Base-by-base conservation (phyloP, 2,329 filamentous ascomycete species). In the Pyrenophora teres region DNA sequence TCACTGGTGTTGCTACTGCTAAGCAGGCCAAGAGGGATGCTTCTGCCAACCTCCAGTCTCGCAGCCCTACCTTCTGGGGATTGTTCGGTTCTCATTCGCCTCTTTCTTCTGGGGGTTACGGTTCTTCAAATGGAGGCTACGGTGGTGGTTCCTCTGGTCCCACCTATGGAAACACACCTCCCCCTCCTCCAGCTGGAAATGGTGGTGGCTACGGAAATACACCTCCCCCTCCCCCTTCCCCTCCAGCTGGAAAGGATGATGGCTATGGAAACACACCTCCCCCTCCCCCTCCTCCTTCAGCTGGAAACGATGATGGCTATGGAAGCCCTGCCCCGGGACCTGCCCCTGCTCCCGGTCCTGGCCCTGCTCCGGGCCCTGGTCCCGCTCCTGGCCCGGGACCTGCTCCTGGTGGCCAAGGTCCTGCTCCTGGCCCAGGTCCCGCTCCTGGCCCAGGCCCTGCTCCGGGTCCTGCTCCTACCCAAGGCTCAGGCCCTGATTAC, bases 1-100 rank as follows among this genome's bases (percentile, higher is more conserved):
- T 47, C 13, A 54, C 54, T 16, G 56, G 49, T 16, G 45, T 35
- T 40, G 53, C 57, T n/a, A 46, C 53, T 19, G 59, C 61, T 2
- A 45, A 59, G 43, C 43, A 42, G 10, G 59, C 50, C 4, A 62
- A 60, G 60, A 56, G 52, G 37, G 46, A 43, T 36, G 23, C 12
- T 9, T 37, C 27, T 23, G 46, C 46, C 32, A 31, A 46, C n/a
- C 38, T 54, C 9, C 38, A 54, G 15, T 27, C 40, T 19, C 51
- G 51, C 36, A 33, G 21, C 19, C 49, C 48, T 33, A 51, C 48
- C 19, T 51, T 42, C 16, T 49, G 33, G 50, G 45, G 41, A 41
- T 40, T 39, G 30, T 53, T 40, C 40, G 27, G 27, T 13, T 30
- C 9, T 8, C 25, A 5, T 30, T 23, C 21, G 7, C 7, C 21